phyloP scores from a whole-genome alignment of 2,329 filamentous ascomycete species.

The Sclerotinia nivalis region DNA sequence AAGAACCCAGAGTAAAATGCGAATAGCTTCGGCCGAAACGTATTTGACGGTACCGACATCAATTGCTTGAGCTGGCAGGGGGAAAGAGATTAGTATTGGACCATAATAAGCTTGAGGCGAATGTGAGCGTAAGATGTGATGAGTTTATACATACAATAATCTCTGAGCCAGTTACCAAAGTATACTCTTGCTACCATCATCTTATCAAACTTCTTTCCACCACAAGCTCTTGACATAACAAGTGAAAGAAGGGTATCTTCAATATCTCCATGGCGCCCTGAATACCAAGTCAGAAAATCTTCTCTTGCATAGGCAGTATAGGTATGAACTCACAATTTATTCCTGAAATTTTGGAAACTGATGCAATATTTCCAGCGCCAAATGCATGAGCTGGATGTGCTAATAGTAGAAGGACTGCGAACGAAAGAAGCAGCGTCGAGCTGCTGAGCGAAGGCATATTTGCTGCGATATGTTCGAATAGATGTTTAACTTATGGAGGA shows the following conservation, averaged over 20 bases:
- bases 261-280: constrained; percentile 85
- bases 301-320: background rate
- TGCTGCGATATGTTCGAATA: constrained; percentile 11
- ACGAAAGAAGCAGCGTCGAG: constrained; percentile 36
- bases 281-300: background rate
- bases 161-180: constrained; percentile 93
- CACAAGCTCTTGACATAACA: constrained; percentile 59
- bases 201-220: constrained; percentile 82
- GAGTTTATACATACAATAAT: constrained; percentile 61
- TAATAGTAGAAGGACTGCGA: constrained; percentile 65
- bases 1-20: constrained; percentile 83
- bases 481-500: constrained; percentile 23
- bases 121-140: background rate
- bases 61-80: constrained; percentile 67
- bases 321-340: constrained; percentile 65
- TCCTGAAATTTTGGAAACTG: constrained; percentile 77
- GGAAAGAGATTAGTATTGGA: background rate
- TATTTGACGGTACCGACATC: constrained; percentile 91
- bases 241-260: constrained; percentile 84
- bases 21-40: constrained; percentile 87
- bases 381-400: constrained; percentile 73
- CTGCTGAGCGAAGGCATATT: constrained; percentile 38
- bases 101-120: background rate
- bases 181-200: constrained; percentile 87
- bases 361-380: constrained; percentile 85